Evolutionary conservation across 305 asterid genomes (phyloP).

Genomic region (Fraxinus sp.): DNA sequence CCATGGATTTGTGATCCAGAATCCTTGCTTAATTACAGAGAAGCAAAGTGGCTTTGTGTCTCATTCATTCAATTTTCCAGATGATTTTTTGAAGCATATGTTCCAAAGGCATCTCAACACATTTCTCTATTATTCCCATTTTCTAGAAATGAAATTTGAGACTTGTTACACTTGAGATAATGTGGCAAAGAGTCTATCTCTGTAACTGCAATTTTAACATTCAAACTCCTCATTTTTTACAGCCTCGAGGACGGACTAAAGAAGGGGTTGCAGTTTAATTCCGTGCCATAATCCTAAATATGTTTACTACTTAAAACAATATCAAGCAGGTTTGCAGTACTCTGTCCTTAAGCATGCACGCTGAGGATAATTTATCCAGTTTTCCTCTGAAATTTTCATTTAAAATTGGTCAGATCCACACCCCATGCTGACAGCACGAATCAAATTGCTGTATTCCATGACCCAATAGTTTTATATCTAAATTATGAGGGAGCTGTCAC

Average conservation of each 20-base stretch:
- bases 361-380: background rate
- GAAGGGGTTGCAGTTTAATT: background rate
- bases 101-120: conserved; percentile 18
- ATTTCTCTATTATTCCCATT: background rate
- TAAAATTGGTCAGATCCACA: background rate
- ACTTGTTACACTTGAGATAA: background rate
- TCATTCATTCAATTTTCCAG: conserved; percentile 4
- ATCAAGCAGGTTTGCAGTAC: background rate
- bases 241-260: background rate
- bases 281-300: background rate
- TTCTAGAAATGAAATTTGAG: background rate
- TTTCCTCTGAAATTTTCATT: background rate
- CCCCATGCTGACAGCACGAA: background rate
- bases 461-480: background rate
- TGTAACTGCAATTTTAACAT: background rate
- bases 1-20: conserved; percentile 17
- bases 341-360: background rate
- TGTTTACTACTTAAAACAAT: background rate
- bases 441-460: background rate
- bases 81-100: conserved; percentile 8
- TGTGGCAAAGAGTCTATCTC: background rate
- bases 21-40: conserved; percentile 2
- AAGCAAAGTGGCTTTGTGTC: conserved; percentile 20
- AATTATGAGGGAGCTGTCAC: conserved; percentile 28
- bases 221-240: background rate